A percentile compares a stretch with the other conserved stretches of the same genome.
These are phyloP conservation scores for Aspergillus calidoustus DNA, from an alignment of 2,329 filamentous ascomycete species.

Conservation along the genomic window DNA sequence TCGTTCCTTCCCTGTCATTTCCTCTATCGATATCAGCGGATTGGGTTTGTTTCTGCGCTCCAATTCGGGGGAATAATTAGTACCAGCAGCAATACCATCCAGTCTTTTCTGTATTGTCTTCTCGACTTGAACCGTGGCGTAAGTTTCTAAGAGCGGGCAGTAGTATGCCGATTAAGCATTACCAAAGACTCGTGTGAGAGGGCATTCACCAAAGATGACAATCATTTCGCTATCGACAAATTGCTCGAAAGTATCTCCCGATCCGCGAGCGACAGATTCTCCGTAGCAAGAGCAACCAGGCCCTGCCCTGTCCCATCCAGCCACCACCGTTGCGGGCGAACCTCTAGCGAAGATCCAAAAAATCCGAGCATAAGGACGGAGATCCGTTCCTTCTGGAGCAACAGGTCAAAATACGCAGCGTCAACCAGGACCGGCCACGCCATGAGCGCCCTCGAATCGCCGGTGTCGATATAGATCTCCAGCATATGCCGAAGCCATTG, in stretches of 20 bases:
- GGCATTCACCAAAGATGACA: neutral
- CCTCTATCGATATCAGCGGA: too few relatives aligned
- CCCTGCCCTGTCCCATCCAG: neutral
- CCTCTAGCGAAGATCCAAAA: neutral
- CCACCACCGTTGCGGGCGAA: neutral
- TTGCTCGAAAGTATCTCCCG: neutral
- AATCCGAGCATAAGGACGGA: neutral
- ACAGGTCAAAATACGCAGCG: neutral
- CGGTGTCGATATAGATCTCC: neutral
- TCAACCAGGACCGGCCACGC: neutral
- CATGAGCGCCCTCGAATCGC: neutral
- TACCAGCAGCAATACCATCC: neutral
- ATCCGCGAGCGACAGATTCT: neutral
- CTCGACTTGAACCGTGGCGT: too few relatives aligned
- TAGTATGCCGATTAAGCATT: too few relatives aligned
- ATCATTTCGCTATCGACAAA: neutral
- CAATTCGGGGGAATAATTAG: too few relatives aligned
- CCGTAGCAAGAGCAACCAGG: neutral
- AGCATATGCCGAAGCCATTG: neutral
- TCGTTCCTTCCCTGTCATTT: too few relatives aligned
- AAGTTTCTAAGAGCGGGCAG: too few relatives aligned
- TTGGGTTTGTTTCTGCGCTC: too few relatives aligned
- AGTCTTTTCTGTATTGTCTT: neutral
- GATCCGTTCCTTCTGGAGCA: neutral
- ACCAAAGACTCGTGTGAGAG: too few relatives aligned